These are phyloP conservation scores for Aspergillus kassunensis DNA, from an alignment of 495 filamentous ascomycete species.

Conservation along the genomic window DNA sequence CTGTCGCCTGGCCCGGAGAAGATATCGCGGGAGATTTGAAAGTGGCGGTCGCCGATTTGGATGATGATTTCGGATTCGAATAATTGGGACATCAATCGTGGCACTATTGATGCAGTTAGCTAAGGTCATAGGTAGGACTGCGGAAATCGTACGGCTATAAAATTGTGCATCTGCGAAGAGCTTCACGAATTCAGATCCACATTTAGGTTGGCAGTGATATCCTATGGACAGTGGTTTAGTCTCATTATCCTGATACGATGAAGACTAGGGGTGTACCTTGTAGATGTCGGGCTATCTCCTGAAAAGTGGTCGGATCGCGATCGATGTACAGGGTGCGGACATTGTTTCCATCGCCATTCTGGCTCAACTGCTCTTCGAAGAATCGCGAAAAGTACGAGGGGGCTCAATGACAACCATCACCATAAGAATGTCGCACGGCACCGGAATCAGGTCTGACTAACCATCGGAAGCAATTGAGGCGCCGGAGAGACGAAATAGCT, in stretches of 20 bases:
- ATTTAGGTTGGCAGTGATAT: constrained; percentile 80
- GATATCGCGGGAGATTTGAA: constrained; percentile 85
- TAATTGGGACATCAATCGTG: constrained; percentile 87
- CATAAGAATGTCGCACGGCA: background rate
- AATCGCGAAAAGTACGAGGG: constrained; percentile 97
- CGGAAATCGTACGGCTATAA: constrained; percentile 63
- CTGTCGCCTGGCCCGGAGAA: constrained; percentile 81
- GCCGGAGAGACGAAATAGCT: constrained; percentile 90
- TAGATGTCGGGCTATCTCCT: constrained; percentile 83
- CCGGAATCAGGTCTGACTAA: constrained; percentile 44
- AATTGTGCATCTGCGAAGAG: constrained; percentile 96
- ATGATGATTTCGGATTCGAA: constrained; percentile 92
- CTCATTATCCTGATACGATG: background rate
- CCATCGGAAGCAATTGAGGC: constrained; percentile 94
- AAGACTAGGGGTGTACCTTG: constrained; percentile 52
- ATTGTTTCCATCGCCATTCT: constrained; percentile 52
- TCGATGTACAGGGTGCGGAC: constrained; percentile 86
- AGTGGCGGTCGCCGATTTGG: constrained; percentile 77
- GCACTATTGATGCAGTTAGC: constrained; percentile 50
- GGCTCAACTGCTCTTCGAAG: constrained; percentile 78
- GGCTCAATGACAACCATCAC: constrained; percentile 49
- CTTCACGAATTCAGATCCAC: constrained; percentile 82
- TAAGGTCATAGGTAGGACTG: background rate
- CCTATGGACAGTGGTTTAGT: constrained; percentile 38
- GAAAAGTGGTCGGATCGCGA: constrained; percentile 85